A percentile compares a stretch with the other conserved stretches of the same genome.
Evolutionary conservation across 2,329 filamentous ascomycete species (phyloP).

Genomic region (Albophoma yamanashiensis): DNA sequence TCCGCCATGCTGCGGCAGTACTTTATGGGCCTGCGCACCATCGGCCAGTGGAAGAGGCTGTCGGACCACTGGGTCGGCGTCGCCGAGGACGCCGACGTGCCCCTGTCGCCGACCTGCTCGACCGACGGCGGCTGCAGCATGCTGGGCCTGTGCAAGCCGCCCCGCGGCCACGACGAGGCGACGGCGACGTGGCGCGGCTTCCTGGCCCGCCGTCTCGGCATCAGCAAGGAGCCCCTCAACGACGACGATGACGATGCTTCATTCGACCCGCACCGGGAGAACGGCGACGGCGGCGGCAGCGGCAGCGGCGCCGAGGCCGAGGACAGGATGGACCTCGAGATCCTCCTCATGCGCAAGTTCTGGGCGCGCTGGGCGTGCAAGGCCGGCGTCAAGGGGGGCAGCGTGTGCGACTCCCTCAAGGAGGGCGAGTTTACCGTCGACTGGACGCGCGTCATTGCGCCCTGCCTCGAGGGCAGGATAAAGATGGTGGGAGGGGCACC

Average conservation of each 20-base stretch:
- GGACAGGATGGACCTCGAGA: slow-evolving; percentile 39
- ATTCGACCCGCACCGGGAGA: slow-evolving; percentile 14
- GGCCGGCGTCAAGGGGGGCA: slow-evolving; percentile 46
- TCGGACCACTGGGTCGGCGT: slow-evolving; percentile 59
- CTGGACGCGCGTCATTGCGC: slow-evolving; percentile 75
- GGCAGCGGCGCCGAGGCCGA: slow-evolving; percentile 22
- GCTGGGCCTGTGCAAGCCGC: slow-evolving; percentile 8
- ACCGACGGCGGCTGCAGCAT: slow-evolving; percentile 21
- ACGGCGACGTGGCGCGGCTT: slow-evolving; percentile 24
- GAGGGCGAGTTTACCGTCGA: slow-evolving; percentile 51
- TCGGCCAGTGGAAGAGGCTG: slow-evolving; percentile 71
- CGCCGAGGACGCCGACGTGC: slow-evolving; percentile 46
- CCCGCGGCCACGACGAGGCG: slow-evolving; percentile 6
- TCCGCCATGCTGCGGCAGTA: slow-evolving; percentile 83
- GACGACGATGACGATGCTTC: slow-evolving; percentile 32
- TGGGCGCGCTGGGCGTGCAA: slow-evolving; percentile 63
- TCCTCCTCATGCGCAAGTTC: slow-evolving; percentile 57
- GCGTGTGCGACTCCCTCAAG: slow-evolving; percentile 42
- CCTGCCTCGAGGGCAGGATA: slow-evolving; percentile 69
- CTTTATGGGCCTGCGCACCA: slow-evolving; percentile 74
- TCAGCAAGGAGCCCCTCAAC: slow-evolving; percentile 20
- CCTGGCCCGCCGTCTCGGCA: slow-evolving; percentile 21
- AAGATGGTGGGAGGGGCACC: slow-evolving; percentile 24
- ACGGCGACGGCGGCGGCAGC: slow-evolving; percentile 16
- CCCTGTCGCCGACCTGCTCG: slow-evolving; percentile 9